phyloP scores from a whole-genome alignment of 768 basidiomycete species.

The Tubosaeta sp. region DNA sequence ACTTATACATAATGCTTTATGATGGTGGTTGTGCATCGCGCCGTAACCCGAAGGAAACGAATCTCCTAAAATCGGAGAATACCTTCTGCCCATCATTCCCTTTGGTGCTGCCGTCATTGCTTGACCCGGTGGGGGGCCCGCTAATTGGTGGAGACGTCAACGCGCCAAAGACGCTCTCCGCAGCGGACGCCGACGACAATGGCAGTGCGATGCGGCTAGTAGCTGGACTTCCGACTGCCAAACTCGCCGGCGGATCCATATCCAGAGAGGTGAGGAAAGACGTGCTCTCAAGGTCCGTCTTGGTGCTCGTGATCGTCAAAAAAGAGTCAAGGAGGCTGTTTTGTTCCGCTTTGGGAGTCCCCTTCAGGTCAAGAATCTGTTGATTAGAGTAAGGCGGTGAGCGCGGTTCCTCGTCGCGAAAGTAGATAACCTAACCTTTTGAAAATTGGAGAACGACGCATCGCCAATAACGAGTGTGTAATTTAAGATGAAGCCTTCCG shows the following conservation, averaged over 20 bases:
- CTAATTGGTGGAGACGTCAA: constrained; percentile 58
- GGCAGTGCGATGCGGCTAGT: constrained; percentile 59
- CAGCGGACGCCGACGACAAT: constrained; percentile 28
- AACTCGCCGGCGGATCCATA: constrained; percentile 78
- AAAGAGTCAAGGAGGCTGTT: constrained; percentile 90
- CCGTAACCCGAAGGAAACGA: constrained; percentile 85
- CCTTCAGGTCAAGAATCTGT: constrained; percentile 92
- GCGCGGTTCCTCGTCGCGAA: constrained; percentile 5
- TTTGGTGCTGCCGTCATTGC: constrained; percentile 37
- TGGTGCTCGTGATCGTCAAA: constrained; percentile 88
- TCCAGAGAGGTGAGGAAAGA: constrained; percentile 93
- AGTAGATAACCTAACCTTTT: constrained; percentile 62
- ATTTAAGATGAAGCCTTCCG: constrained; percentile 92
- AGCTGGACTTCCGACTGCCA: constrained; percentile 62
- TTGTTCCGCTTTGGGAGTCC: constrained; percentile 81
- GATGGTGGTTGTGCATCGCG: constrained; percentile 50
- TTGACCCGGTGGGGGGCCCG: constrained; percentile 61
- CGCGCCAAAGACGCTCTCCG: constrained; percentile 57
- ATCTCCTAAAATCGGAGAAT: constrained; percentile 82
- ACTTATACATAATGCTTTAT: constrained; percentile 6
- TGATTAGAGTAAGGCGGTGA: not conserved
- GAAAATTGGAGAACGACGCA: constrained; percentile 94
- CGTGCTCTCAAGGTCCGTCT: constrained; percentile 79
- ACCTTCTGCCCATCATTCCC: constrained; percentile 55
- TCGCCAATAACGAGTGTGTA: constrained; percentile 94